A percentile compares a stretch with the other conserved stretches of the same genome.
phyloP scores from a whole-genome alignment of 345 rosid genomes.

The Lepidium sativum region DNA sequence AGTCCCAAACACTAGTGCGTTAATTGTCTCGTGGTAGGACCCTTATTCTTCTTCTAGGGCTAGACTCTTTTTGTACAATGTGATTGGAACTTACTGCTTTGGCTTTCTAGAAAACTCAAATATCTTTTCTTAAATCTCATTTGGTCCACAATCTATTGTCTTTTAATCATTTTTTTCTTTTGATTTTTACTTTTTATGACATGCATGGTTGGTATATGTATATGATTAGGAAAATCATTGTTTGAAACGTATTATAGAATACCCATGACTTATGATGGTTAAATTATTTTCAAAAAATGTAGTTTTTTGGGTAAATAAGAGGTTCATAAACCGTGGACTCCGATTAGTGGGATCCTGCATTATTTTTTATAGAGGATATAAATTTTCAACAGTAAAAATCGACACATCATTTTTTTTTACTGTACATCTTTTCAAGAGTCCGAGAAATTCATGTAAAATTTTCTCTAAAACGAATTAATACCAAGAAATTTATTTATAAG shows the following conservation, averaged over 20 bases:
- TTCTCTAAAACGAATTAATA: too few relatives aligned
- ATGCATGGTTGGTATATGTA: not conserved
- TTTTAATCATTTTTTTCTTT: not conserved
- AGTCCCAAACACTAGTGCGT: conserved; percentile 16
- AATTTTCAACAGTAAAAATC: too few relatives aligned
- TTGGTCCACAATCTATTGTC: conserved; percentile 4
- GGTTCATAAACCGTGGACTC: too few relatives aligned
- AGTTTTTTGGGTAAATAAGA: too few relatives aligned
- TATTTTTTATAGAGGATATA: too few relatives aligned
- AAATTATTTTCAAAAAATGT: too few relatives aligned
- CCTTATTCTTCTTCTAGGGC: not conserved
- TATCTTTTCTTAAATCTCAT: not conserved
- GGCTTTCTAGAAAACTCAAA: conserved; percentile 12
- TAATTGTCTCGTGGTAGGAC: conserved; percentile 20
- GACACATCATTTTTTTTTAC: too few relatives aligned
- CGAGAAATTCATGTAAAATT: too few relatives aligned
- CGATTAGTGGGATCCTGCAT: too few relatives aligned
- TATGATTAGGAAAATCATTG: not conserved
- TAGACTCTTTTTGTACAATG: conserved; percentile 2
- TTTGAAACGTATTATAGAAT: not conserved
- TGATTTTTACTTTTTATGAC: not conserved
- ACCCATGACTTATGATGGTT: too few relatives aligned
- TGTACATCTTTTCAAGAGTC: too few relatives aligned
- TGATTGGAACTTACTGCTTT: conserved; percentile 23
- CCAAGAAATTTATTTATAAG: too few relatives aligned